Conservation (phyloP, 1,139 yeast species). For the Zygosaccharomyces sapae region DNA sequence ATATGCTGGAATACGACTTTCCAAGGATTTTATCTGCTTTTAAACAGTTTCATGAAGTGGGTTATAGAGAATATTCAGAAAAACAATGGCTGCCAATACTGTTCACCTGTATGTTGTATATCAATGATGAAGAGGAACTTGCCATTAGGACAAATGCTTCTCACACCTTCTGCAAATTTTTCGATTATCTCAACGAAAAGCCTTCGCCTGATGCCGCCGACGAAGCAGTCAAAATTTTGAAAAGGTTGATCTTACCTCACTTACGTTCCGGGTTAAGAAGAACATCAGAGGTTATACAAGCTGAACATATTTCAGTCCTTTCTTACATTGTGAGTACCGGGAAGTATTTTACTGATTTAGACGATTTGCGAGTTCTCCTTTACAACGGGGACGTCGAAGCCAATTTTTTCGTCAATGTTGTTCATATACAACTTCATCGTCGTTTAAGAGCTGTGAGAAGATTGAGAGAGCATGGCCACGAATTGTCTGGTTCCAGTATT, state of each 20-base stretch:
- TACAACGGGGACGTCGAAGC: constrained; percentile 75
- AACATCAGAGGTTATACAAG: constrained; percentile 57
- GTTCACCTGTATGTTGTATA: constrained; percentile 61
- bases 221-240: constrained; percentile 45
- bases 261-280: constrained; percentile 67
- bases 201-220: constrained; percentile 38
- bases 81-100: constrained; percentile 79
- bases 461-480: constrained; percentile 42
- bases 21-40: constrained; percentile 69
- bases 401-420: constrained; percentile 74
- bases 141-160: constrained; percentile 79
- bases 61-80: constrained; percentile 44
- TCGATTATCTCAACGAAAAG: constrained; percentile 52
- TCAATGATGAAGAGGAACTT: constrained; percentile 75
- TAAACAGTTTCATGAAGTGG: constrained; percentile 55
- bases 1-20: constrained; percentile 76
- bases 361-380: constrained; percentile 64
- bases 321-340: constrained; percentile 57
- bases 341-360: constrained; percentile 49
- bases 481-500: constrained; percentile 54
- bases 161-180: constrained; percentile 57
- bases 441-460: constrained; percentile 78
- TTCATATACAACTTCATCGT: constrained; percentile 81
- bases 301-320: constrained; percentile 64
- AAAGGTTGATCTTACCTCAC: constrained; percentile 58